Evolutionary conservation across 768 basidiomycete species (phyloP).

Genomic region (Scleroderma citrinum): DNA sequence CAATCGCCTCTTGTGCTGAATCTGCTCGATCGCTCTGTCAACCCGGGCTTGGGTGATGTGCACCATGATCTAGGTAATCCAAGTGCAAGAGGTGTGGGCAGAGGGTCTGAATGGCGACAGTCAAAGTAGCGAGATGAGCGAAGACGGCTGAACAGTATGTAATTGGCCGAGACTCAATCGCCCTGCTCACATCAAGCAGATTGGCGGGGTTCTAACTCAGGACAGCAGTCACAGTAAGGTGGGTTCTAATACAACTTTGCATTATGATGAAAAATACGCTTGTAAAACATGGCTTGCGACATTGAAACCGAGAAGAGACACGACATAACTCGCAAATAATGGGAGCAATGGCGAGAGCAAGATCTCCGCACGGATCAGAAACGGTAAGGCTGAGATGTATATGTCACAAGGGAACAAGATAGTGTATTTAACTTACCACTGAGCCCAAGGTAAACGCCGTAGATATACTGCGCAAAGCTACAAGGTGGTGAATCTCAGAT

Average conservation of each 20-base stretch:
- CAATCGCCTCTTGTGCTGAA: slow-evolving; percentile 39
- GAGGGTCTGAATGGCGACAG: slow-evolving; percentile 6
- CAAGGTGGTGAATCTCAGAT: neutral
- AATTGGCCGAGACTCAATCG: slow-evolving; percentile 6
- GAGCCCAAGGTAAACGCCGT: slow-evolving; percentile 84
- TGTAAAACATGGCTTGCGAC: slow-evolving; percentile 76
- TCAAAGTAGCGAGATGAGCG: slow-evolving; percentile 4
- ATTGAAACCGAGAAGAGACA: slow-evolving; percentile 88
- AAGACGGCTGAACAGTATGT: slow-evolving; percentile 7
- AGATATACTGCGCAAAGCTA: slow-evolving; percentile 85
- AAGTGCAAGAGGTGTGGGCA: slow-evolving; percentile 2
- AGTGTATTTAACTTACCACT: slow-evolving; percentile 48
- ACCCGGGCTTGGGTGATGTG: slow-evolving; percentile 31
- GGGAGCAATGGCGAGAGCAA: slow-evolving; percentile 89
- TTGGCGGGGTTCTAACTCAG: slow-evolving; percentile 24
- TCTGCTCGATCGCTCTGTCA: slow-evolving; percentile 31
- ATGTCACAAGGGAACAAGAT: neutral
- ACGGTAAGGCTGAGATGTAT: slow-evolving; percentile 70
- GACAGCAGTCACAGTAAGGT: neutral
- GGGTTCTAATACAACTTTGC: neutral
- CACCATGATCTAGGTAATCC: slow-evolving; percentile 18
- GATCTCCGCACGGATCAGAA: slow-evolving; percentile 84
- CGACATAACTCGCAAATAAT: slow-evolving; percentile 77
- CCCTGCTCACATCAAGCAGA: neutral
- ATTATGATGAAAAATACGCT: slow-evolving; percentile 64